A percentile compares a stretch with the other conserved stretches of the same genome.
Conservation (phyloP, 176 grass and related monocot genomes). For the Oryza australiensis region DNA sequence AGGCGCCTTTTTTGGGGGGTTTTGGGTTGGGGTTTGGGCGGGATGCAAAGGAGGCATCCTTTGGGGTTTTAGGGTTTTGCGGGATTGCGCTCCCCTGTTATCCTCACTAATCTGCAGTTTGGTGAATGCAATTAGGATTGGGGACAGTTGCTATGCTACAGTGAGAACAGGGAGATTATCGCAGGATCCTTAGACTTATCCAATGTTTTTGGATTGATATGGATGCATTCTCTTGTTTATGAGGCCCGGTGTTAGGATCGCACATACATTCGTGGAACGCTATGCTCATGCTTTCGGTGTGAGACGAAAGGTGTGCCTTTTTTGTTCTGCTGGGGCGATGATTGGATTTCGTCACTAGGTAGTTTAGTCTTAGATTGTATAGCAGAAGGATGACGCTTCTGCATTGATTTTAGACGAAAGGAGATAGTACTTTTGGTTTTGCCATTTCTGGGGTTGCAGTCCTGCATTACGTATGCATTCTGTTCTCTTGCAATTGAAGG, state of each 20-base stretch:
- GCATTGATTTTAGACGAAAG: neutral
- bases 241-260: too few species aligned
- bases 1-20: neutral
- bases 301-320: neutral
- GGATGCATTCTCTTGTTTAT: neutral
- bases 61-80: neutral
- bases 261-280: neutral
- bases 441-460: neutral
- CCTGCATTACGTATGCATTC: neutral
- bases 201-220: neutral
- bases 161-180: neutral
- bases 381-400: constrained; percentile 14
- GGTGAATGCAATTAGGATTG: constrained; percentile 20
- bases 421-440: neutral
- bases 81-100: neutral
- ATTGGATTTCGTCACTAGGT: neutral
- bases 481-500: too few species aligned
- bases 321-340: neutral
- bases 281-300: neutral
- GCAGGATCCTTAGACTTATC: neutral
- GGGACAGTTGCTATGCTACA: neutral
- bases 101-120: neutral
- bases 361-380: neutral
- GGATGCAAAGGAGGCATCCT: neutral
- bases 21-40: neutral